Evolutionary conservation across 495 filamentous ascomycete species (phyloP).

Genomic region (Trichoderma orchidacearum): DNA sequence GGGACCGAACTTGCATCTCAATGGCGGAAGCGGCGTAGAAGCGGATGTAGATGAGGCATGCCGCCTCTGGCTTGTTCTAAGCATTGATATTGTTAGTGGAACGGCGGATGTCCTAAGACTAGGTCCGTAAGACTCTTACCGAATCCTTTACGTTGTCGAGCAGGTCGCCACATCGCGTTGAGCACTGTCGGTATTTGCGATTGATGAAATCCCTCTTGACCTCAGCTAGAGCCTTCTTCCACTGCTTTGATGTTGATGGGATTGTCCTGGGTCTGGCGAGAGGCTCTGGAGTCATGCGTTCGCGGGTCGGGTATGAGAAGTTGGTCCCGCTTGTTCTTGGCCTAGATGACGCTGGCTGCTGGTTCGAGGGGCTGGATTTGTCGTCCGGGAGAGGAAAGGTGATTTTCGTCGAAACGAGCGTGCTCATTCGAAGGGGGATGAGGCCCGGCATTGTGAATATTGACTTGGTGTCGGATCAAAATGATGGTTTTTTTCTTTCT

Average conservation of each 20-base stretch:
- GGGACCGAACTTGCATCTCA: slow-evolving; percentile 34
- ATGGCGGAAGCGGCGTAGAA: slow-evolving; percentile 40
- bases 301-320: background rate
- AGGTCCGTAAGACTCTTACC: background rate
- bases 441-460: slow-evolving; percentile 1
- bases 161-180: slow-evolving; percentile 29
- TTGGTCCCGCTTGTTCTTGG: background rate
- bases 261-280: background rate
- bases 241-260: slow-evolving; percentile 14
- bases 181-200: slow-evolving; percentile 31
- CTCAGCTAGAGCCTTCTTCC: slow-evolving; percentile 27
- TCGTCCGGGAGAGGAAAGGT: background rate
- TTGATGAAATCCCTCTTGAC: slow-evolving; percentile 30
- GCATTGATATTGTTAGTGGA: too few species aligned
- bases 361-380: background rate
- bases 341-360: background rate
- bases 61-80: slow-evolving; percentile 23
- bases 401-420: background rate
- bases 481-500: background rate
- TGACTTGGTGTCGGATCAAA: background rate
- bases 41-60: slow-evolving; percentile 37
- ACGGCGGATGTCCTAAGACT: too few species aligned
- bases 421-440: slow-evolving; percentile 10
- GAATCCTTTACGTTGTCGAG: slow-evolving; percentile 27
- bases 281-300: background rate